A percentile compares a stretch with the other conserved stretches of the same genome.
These are phyloP conservation scores for Tuber melanosporum DNA, from an alignment of 495 filamentous ascomycete genomes.

Conservation along the genomic window DNA sequence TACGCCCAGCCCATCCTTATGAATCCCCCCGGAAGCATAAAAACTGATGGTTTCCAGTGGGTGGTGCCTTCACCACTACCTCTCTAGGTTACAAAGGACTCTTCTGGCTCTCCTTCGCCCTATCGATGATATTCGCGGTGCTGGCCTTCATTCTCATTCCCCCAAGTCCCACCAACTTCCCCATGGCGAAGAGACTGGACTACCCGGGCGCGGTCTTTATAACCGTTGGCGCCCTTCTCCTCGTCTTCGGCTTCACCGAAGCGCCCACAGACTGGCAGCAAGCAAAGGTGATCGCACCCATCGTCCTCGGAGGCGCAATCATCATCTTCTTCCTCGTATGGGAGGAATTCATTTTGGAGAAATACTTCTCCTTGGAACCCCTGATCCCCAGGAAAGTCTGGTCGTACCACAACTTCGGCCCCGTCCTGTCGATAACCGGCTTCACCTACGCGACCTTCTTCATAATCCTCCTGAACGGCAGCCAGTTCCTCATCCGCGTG, in stretches of 20 bases:
- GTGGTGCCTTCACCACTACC: constrained; percentile 21
- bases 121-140: constrained; percentile 13
- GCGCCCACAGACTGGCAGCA: constrained; percentile 17
- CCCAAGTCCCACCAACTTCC: constrained; percentile 9
- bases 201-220: constrained; percentile 23
- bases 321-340: constrained; percentile 19
- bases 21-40: neutral
- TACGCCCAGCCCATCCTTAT: neutral
- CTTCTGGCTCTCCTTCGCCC: constrained; percentile 20
- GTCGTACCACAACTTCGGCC: constrained; percentile 18
- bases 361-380: constrained; percentile 12
- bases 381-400: constrained; percentile 20
- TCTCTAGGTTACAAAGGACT: constrained; percentile 18
- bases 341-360: constrained; percentile 18
- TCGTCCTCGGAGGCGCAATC: constrained; percentile 11
- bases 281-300: constrained; percentile 19
- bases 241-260: constrained; percentile 28
- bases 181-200: constrained; percentile 18
- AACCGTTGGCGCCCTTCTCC: constrained; percentile 15
- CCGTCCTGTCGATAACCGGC: constrained; percentile 15
- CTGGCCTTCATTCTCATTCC: constrained; percentile 18
- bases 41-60: constrained; percentile 16
- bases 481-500: constrained; percentile 22
- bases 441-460: constrained; percentile 22
- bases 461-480: constrained; percentile 18